These are phyloP conservation scores for Candolleomyces aberdarensis DNA, from an alignment of 768 basidiomycete genomes.

Conservation along the genomic window DNA sequence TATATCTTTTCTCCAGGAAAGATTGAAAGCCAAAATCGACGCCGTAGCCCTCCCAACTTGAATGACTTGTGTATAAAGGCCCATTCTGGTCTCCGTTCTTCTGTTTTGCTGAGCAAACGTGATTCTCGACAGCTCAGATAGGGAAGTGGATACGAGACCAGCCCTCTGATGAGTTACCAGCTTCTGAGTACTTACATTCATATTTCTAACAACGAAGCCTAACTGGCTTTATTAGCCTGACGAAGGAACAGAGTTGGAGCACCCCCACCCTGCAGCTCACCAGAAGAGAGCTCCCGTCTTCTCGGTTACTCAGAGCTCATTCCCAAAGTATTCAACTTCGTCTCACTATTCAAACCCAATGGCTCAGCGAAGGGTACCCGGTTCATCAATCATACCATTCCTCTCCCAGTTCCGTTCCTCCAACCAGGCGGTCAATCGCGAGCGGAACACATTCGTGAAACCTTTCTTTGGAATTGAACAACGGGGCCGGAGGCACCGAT, in stretches of 20 bases:
- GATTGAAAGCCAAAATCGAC: conserved; percentile 98
- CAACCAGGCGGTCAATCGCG: conserved; percentile 22
- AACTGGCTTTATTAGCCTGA: too few species aligned
- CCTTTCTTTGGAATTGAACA: conserved; percentile 24
- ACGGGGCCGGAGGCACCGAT: conserved; percentile 26
- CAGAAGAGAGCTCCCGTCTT: too few species aligned
- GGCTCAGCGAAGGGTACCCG: conserved; percentile 23
- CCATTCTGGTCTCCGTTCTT: too few species aligned
- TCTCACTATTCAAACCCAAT: conserved; percentile 24
- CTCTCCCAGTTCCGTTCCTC: conserved; percentile 23
- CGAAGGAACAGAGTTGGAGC: too few species aligned
- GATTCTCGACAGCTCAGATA: too few species aligned
- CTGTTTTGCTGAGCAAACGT: too few species aligned
- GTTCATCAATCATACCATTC: conserved; percentile 26
- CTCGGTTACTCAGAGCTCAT: background rate
- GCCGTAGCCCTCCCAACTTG: conserved; percentile 14
- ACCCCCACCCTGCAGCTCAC: too few species aligned
- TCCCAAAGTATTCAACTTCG: conserved; percentile 22
- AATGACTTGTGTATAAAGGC: too few species aligned
- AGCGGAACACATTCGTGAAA: conserved; percentile 22
- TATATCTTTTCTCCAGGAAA: conserved; percentile 56
- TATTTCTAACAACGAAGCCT: too few species aligned
- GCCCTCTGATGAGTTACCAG: too few species aligned
- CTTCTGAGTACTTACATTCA: too few species aligned
- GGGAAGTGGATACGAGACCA: too few species aligned